Conservation (phyloP, 176 grass and related monocot genomes). For the Musa beccarii region DNA sequence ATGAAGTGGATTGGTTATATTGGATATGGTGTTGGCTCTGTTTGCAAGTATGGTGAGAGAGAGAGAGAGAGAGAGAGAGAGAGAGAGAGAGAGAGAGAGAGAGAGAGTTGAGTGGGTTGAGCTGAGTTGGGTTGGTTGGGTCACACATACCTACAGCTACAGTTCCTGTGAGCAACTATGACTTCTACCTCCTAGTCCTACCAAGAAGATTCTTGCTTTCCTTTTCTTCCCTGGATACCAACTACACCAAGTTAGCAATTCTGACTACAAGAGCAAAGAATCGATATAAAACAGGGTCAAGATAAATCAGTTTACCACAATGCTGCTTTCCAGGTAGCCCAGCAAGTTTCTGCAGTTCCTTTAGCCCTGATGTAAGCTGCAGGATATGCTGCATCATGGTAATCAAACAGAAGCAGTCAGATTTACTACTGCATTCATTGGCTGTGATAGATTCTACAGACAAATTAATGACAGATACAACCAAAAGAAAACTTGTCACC, state of each 20-base stretch:
- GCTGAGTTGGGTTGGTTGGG: constrained; percentile 5
- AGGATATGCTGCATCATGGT: neutral
- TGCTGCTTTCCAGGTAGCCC: neutral
- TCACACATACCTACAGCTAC: neutral
- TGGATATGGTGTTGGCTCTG: constrained; percentile 24
- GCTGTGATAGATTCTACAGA: neutral
- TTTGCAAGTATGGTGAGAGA: constrained; percentile 36
- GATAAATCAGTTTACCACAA: neutral
- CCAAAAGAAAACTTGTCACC: neutral
- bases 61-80: constrained; percentile 7
- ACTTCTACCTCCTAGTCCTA: neutral
- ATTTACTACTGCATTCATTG: neutral
- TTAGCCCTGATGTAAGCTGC: neutral
- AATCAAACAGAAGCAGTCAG: neutral
- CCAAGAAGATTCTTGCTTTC: neutral
- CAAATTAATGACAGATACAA: neutral
- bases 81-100: neutral
- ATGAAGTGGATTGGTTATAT: constrained; percentile 23
- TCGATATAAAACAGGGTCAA: neutral
- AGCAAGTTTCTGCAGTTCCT: constrained; percentile 1
- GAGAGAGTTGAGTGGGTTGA: neutral
- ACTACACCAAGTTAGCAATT: neutral
- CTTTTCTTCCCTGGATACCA: neutral
- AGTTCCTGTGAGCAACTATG: neutral
- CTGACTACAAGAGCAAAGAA: neutral